Evolutionary conservation across 169 alveolate genomes (phyloP), one percentile per base, ranked within the genome.

Genomic region (Babesia caballi): DNA sequence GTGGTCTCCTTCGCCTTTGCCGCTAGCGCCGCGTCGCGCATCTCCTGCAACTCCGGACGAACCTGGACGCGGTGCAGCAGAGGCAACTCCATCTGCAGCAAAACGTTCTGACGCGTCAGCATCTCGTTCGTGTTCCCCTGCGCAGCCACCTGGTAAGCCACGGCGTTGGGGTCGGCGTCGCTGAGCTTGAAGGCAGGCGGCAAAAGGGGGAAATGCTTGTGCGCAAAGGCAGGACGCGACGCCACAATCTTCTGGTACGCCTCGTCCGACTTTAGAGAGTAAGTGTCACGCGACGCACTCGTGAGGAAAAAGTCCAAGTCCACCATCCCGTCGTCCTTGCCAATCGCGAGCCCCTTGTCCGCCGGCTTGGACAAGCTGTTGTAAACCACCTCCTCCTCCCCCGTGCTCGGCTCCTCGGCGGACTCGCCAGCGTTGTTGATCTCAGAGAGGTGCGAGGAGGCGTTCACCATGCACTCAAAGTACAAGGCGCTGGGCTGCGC

Each of bases 151-250:
- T 12, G 38, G 46, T 81, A 81, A 8, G 2, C 12, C 44, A 67
- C 5, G 6, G 9, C 60, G 21, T 78, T 50, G 19, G 35, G 57
- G 14, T 42, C 28, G 17, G 30, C n/a, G 17, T 70, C 75, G 35
- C 21, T 25, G 21, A 70, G 33, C 30, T 51, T 32, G 66, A 51
- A 81, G 1, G 69, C 88, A 3, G 84, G 59, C 2, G 88, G 88
- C 17, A 81, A 67, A 51, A 81, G 57, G 8, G 88, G 88, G 61
- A 81, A 66, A 74, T 81, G 88, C 44, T 66, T 81, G 71, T 81
- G 88, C 27, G 70, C 51, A 42, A 71, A 81, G n/a, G 33, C 35
- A 0, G 84, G 83, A 11, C 84, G 25, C 12, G 84, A 60, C 27
- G 77, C 66, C 33, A 65, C 84, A 9, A 81, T 70, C 35, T 81